phyloP scores from a whole-genome alignment of 768 basidiomycete species.

The Mycena galericulata region DNA sequence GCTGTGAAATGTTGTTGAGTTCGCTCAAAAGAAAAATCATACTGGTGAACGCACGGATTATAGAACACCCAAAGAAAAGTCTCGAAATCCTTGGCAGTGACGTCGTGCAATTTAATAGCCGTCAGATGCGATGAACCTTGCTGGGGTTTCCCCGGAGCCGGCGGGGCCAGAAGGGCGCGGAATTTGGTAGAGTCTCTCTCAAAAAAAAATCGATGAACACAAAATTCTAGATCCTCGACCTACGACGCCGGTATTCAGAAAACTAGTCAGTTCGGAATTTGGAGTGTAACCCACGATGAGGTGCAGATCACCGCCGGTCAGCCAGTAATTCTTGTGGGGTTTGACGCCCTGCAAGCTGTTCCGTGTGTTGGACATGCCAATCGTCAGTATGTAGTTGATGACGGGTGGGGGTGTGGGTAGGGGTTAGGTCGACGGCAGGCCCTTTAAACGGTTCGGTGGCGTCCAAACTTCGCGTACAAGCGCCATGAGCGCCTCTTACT shows the following conservation, averaged over 20 bases:
- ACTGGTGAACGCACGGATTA: constrained; percentile 63
- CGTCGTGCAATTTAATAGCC: constrained; percentile 55
- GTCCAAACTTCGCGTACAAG: background rate
- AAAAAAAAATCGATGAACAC: constrained; percentile 68
- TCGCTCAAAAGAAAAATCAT: background rate
- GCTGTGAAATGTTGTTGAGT: constrained; percentile 46
- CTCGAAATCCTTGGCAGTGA: constrained; percentile 61
- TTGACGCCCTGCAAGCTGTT: constrained; percentile 29
- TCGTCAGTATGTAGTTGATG: background rate
- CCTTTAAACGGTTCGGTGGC: constrained; percentile 12
- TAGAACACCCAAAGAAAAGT: constrained; percentile 74
- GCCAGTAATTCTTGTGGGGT: constrained; percentile 55
- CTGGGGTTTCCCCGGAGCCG: constrained; percentile 40
- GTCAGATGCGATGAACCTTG: constrained; percentile 48
- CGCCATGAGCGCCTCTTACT: constrained; percentile 8
- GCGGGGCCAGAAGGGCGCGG: constrained; percentile 44
- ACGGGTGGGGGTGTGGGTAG: background rate
- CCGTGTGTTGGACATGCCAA: constrained; percentile 15
- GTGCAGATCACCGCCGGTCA: constrained; percentile 61
- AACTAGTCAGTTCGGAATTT: background rate
- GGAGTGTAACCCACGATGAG: constrained; percentile 49
- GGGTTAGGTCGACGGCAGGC: background rate
- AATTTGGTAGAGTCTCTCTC: constrained; percentile 63
- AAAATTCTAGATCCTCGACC: constrained; percentile 63
- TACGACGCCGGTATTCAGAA: constrained; percentile 4